Evolutionary conservation across 139 green algal species (phyloP).

Genomic region (Micromonas pusilla): DNA sequence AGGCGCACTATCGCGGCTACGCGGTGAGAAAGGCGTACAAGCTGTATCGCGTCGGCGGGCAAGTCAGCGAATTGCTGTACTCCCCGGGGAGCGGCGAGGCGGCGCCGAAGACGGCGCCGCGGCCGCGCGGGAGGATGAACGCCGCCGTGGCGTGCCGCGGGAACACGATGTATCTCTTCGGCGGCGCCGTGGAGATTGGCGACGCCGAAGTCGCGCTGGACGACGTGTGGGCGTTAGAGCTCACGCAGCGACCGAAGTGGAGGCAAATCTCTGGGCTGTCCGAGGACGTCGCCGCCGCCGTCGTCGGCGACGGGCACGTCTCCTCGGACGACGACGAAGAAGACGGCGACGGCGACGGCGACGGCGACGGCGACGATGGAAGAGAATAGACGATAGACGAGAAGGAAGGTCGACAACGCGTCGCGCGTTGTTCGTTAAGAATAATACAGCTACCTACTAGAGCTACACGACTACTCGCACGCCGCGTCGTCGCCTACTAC

Average conservation of each 20-base stretch:
- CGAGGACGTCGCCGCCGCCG: not conserved
- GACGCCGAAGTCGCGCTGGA: slow-evolving; percentile 28
- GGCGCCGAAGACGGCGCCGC: slow-evolving; percentile 8
- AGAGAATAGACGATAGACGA: not conserved
- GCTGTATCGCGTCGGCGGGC: slow-evolving; percentile 50
- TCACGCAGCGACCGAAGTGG: slow-evolving; percentile 7
- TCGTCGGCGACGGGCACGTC: not conserved
- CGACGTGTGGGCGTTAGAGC: slow-evolving; percentile 29
- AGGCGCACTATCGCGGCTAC: slow-evolving; percentile 71
- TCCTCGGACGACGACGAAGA: slow-evolving; percentile 5
- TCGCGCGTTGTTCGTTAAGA: too few relatives aligned
- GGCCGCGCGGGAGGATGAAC: slow-evolving; percentile 28
- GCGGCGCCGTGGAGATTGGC: slow-evolving; percentile 26
- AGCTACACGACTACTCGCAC: too few relatives aligned
- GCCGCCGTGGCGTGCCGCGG: slow-evolving; percentile 4
- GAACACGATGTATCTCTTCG: slow-evolving; percentile 27
- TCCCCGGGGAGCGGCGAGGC: slow-evolving; percentile 42
- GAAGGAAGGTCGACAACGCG: too few relatives aligned
- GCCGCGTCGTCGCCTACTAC: too few relatives aligned
- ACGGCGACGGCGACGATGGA: not conserved
- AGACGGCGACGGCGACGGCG: not conserved
- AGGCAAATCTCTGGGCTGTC: not conserved
- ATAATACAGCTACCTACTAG: too few relatives aligned
- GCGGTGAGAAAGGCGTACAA: slow-evolving; percentile 48
- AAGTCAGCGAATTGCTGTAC: slow-evolving; percentile 77